Percentiles rank a stretch among this genome's conserved stretches.
Conservation (phyloP, 345 rosid genomes). For the Salix brachista region DNA sequence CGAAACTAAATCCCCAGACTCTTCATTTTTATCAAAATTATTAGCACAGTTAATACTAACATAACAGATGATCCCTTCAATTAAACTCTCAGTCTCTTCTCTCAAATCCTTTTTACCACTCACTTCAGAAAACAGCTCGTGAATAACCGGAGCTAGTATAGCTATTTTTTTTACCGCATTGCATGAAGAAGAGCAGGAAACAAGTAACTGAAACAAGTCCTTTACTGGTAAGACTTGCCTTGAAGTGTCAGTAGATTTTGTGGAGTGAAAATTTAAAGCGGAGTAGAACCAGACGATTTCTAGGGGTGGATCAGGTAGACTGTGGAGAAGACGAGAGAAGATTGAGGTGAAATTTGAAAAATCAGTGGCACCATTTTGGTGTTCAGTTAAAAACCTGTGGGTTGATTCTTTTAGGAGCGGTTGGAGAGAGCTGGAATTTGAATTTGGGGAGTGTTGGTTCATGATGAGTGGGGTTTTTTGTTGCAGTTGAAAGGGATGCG, state of each 20-base stretch:
- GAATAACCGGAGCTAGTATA: conserved; percentile 56
- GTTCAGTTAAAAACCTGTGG: conserved; percentile 47
- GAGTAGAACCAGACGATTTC: conserved; percentile 73
- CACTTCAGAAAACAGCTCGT: conserved; percentile 37
- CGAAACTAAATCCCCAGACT: conserved; percentile 30
- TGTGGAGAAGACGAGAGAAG: conserved; percentile 54
- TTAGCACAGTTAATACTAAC: conserved; percentile 35
- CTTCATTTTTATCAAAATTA: conserved; percentile 26
- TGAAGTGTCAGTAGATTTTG: conserved; percentile 25
- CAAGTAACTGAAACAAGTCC: conserved; percentile 56
- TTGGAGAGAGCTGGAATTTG: conserved; percentile 26
- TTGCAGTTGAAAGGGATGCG: background rate
- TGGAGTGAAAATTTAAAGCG: conserved; percentile 45
- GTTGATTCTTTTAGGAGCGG: conserved; percentile 59
- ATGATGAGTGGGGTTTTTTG: conserved; percentile 19
- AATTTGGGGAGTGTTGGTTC: conserved; percentile 21
- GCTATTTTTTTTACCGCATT: conserved; percentile 44
- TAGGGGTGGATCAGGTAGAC: conserved; percentile 52
- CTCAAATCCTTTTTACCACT: conserved; percentile 9
- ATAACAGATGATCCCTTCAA: conserved; percentile 51
- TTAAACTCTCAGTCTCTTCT: conserved; percentile 43
- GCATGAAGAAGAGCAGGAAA: conserved; percentile 45
- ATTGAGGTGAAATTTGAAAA: conserved; percentile 60
- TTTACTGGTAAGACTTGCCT: conserved; percentile 24
- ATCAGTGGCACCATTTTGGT: conserved; percentile 43